Evolutionary conservation across 2,329 filamentous ascomycete genomes (phyloP).

Genomic region (Aschersonia sp.): DNA sequence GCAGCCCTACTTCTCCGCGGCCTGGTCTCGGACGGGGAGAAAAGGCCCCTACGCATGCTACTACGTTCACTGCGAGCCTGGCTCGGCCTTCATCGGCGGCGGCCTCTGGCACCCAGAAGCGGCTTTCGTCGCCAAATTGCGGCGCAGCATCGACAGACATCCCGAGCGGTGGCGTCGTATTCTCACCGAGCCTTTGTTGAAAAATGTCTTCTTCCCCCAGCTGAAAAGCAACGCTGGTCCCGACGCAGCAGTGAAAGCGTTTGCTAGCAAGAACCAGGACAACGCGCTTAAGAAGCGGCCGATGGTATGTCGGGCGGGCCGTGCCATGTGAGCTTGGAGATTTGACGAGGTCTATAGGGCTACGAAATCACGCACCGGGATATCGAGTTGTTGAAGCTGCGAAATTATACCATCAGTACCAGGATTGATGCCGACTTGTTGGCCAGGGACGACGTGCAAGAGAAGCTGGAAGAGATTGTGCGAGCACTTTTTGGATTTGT

Average conservation of each 20-base stretch:
- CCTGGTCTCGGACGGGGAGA: constrained; percentile 74
- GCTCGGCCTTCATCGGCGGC: constrained; percentile 59
- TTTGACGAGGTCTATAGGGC: constrained; percentile 36
- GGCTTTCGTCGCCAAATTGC: constrained; percentile 48
- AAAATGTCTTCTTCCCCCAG: constrained; percentile 46
- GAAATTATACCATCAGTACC: constrained; percentile 61
- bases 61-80: constrained; percentile 71
- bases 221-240: constrained; percentile 16
- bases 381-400: constrained; percentile 66
- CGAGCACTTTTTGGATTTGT: constrained; percentile 65
- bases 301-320: constrained; percentile 42
- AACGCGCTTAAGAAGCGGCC: constrained; percentile 75
- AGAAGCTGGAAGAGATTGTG: constrained; percentile 50
- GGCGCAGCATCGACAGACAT: constrained; percentile 61
- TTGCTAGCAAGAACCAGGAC: constrained; percentile 53
- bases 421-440: constrained; percentile 54
- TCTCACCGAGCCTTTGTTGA: constrained; percentile 46
- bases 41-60: constrained; percentile 84
- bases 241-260: constrained; percentile 51
- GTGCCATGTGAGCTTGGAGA: neutral
- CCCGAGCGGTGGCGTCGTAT: constrained; percentile 56
- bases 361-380: constrained; percentile 63
- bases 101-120: constrained; percentile 72
- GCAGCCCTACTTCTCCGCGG: constrained; percentile 68
- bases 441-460: constrained; percentile 44